phyloP scores from a whole-genome alignment of 495 filamentous ascomycete genomes.

The Penicillium odoratum region DNA sequence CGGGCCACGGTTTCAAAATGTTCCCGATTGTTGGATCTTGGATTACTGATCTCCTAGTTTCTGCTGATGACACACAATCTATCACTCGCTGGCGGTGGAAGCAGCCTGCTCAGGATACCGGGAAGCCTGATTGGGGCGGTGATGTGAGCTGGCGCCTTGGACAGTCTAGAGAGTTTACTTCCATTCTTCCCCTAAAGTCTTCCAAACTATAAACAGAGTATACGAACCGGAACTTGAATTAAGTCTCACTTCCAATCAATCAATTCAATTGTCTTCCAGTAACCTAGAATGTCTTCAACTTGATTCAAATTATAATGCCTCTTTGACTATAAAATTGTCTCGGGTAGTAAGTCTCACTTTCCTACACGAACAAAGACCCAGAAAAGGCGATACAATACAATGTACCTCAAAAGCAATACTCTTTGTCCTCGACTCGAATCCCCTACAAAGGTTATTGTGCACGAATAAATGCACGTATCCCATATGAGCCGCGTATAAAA shows the following conservation, averaged over 20 bases:
- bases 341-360: neutral
- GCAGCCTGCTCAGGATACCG: constrained; percentile 12
- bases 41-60: constrained; percentile 42
- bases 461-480: neutral
- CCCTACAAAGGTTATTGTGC: neutral
- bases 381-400: neutral
- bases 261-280: neutral
- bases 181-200: constrained; percentile 22
- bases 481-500: neutral
- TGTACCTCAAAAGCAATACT: neutral
- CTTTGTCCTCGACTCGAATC: neutral
- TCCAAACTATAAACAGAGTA: constrained; percentile 28
- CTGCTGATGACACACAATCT: constrained; percentile 25
- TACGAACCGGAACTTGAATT: neutral
- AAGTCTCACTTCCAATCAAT: neutral
- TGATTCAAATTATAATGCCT: neutral
- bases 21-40: constrained; percentile 53
- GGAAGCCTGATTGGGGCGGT: constrained; percentile 35
- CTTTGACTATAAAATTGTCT: neutral
- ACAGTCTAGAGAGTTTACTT: constrained; percentile 33
- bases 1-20: constrained; percentile 59
- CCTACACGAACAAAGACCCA: neutral
- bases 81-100: constrained; percentile 50
- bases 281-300: neutral
- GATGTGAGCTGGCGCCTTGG: constrained; percentile 44